These are phyloP conservation scores for Kwoniella sp. DNA, from an alignment of 768 basidiomycete species.

Conservation along the genomic window DNA sequence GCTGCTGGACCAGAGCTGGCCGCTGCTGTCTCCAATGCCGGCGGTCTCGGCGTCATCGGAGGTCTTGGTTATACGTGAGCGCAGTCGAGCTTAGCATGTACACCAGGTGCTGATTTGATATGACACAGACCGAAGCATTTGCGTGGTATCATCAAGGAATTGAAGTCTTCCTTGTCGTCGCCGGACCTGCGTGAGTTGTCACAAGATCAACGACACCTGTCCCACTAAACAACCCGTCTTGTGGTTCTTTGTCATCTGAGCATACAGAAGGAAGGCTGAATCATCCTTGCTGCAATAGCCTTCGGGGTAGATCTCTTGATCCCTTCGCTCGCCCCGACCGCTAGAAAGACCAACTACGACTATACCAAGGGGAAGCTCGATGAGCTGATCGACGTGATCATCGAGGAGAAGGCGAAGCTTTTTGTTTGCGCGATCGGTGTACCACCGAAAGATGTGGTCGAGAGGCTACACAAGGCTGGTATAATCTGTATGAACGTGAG, in stretches of 20 bases:
- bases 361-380: slow-evolving; percentile 85
- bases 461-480: slow-evolving; percentile 77
- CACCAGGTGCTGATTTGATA: too few species aligned
- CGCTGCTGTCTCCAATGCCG: slow-evolving; percentile 90
- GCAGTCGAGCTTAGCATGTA: too few species aligned
- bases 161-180: slow-evolving; percentile 68
- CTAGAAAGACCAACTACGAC: slow-evolving; percentile 82
- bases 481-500: slow-evolving; percentile 86
- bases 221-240: too few species aligned
- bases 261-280: background rate
- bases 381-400: slow-evolving; percentile 84
- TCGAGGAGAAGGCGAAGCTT: slow-evolving; percentile 81
- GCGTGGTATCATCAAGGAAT: slow-evolving; percentile 56
- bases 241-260: background rate
- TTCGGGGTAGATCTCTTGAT: slow-evolving; percentile 91
- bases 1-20: slow-evolving; percentile 79
- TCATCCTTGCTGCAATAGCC: slow-evolving; percentile 62
- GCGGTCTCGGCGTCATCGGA: slow-evolving; percentile 89
- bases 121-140: slow-evolving; percentile 29
- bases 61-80: slow-evolving; percentile 59
- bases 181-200: slow-evolving; percentile 49
- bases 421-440: slow-evolving; percentile 86
- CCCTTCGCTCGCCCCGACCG: slow-evolving; percentile 81
- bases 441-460: slow-evolving; percentile 77
- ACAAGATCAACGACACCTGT: too few species aligned